Evolutionary conservation across 495 filamentous ascomycete species (phyloP).

Genomic region (Cercophora samala): DNA sequence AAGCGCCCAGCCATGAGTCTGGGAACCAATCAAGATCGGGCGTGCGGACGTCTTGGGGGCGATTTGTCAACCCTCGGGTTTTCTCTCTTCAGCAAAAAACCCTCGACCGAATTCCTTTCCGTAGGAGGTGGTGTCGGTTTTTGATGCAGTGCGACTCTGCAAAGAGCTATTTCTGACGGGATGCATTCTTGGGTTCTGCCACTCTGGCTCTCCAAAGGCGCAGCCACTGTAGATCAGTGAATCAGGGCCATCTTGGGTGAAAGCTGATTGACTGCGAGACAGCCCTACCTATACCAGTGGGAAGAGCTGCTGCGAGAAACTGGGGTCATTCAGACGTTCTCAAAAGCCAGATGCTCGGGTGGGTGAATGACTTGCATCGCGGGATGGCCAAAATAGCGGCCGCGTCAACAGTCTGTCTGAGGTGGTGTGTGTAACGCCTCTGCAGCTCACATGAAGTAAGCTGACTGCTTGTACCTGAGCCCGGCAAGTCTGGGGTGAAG

Average conservation of each 20-base stretch:
- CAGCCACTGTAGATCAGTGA: neutral
- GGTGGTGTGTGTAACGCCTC: neutral
- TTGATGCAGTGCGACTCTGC: conserved; percentile 4
- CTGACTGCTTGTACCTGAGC: neutral
- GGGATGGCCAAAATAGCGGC: neutral
- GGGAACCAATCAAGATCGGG: conserved; percentile 16
- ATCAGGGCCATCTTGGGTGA: neutral
- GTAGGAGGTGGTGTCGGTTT: neutral
- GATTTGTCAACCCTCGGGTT: neutral
- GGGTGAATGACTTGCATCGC: neutral
- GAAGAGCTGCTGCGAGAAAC: neutral
- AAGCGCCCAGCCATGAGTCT: conserved; percentile 20
- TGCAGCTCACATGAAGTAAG: neutral
- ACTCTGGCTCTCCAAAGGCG: neutral
- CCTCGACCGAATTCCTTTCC: neutral
- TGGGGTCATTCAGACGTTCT: neutral
- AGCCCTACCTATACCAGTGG: neutral
- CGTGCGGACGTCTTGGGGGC: conserved; percentile 2
- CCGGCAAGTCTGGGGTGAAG: neutral
- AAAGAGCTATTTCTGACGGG: conserved; percentile 1
- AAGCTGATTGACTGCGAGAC: neutral
- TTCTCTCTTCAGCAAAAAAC: neutral
- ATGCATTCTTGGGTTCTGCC: neutral
- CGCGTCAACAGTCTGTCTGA: neutral
- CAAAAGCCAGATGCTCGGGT: neutral